Conservation (phyloP, 2,329 filamentous ascomycete species). For the Chaetomiaceae sp. region DNA sequence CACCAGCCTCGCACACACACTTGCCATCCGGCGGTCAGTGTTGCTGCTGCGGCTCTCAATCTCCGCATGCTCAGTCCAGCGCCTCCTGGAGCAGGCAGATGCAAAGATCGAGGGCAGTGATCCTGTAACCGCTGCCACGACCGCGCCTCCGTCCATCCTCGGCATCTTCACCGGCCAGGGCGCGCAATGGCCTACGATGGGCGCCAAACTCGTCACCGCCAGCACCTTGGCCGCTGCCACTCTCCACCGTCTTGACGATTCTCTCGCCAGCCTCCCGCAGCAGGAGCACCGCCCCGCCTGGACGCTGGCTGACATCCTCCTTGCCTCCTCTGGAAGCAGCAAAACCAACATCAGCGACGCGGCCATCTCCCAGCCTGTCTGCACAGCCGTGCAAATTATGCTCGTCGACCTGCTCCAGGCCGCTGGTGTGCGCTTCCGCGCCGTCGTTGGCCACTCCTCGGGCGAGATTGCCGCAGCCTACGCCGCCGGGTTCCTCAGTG, state of each 20-base stretch:
- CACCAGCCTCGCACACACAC: too few species aligned
- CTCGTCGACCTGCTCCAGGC: conserved; percentile 34
- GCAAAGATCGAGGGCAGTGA: too few species aligned
- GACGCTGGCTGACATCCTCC: too few species aligned
- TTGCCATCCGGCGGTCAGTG: too few species aligned
- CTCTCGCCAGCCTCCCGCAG: conserved; percentile 7
- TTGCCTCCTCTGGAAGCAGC: too few species aligned
- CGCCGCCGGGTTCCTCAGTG: conserved; percentile 38
- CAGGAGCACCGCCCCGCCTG: too few species aligned
- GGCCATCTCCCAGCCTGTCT: conserved; percentile 31
- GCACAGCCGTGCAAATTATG: conserved; percentile 35
- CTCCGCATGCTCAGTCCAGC: too few species aligned
- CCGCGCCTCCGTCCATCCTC: too few species aligned
- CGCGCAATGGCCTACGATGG: conserved; percentile 29
- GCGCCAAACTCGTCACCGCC: conserved; percentile 20
- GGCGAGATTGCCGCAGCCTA: conserved; percentile 48
- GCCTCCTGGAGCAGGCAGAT: too few species aligned
- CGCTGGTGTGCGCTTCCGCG: conserved; percentile 28
- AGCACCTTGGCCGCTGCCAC: neutral
- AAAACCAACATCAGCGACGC: too few species aligned
- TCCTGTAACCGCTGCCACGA: too few species aligned
- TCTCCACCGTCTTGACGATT: neutral
- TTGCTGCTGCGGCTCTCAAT: too few species aligned
- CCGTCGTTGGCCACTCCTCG: conserved; percentile 42
- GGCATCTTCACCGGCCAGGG: conserved; percentile 30